A percentile compares a stretch with the other conserved stretches of the same genome.
These are phyloP conservation scores for Plenodomus lindquistii DNA, from an alignment of 2,329 filamentous ascomycete genomes.

Conservation along the genomic window DNA sequence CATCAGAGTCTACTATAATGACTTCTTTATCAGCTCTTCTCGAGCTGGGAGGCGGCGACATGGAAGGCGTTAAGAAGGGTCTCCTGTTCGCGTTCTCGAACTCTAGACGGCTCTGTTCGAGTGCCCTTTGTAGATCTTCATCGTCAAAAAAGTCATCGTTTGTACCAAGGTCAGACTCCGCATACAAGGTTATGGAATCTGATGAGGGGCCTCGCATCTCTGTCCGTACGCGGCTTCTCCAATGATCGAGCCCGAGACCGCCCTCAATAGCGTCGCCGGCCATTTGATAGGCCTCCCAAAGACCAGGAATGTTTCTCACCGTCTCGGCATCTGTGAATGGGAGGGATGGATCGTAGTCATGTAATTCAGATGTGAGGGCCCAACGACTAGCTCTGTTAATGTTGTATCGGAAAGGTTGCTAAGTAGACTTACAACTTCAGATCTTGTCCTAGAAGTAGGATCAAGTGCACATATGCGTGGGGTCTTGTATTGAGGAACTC, in stretches of 20 bases:
- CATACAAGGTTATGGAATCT: neutral
- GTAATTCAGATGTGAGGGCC: constrained; percentile 16
- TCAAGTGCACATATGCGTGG: constrained; percentile 10
- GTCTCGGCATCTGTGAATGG: constrained; percentile 1
- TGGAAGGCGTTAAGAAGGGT: neutral
- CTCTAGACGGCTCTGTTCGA: neutral
- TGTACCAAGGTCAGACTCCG: neutral
- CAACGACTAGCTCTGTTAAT: constrained; percentile 23
- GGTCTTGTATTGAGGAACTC: constrained; percentile 12
- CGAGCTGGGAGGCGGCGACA: no score
- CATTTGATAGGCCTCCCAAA: constrained; percentile 15
- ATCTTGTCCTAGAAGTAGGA: constrained; percentile 15
- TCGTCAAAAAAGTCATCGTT: neutral
- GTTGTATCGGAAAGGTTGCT: neutral
- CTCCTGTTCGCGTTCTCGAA: neutral
- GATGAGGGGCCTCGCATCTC: neutral
- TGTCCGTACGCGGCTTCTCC: constrained; percentile 8
- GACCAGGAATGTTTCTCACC: constrained; percentile 2
- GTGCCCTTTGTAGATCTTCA: neutral
- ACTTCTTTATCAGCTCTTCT: neutral
- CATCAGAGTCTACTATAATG: neutral
- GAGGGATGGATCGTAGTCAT: constrained; percentile 14
- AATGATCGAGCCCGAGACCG: constrained; percentile 10
- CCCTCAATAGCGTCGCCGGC: constrained; percentile 2
- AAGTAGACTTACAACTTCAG: constrained; percentile 15